Conservation (phyloP, 805 yeast species). For the Candida lessepsii region DNA sequence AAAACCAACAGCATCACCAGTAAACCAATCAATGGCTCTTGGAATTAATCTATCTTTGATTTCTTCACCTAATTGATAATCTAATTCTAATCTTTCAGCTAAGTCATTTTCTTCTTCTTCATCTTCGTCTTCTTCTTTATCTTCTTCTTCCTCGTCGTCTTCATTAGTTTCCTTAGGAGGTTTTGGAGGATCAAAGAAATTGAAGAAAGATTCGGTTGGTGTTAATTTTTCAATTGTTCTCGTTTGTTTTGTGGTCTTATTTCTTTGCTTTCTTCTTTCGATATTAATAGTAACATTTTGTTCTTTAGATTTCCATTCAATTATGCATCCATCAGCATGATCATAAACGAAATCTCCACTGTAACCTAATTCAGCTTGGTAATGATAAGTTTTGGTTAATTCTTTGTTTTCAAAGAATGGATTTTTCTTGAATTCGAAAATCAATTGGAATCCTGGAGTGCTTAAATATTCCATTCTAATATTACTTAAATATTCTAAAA, state of each 20-base stretch:
- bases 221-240: slow-evolving; percentile 92
- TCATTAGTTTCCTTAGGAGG: slow-evolving; percentile 53
- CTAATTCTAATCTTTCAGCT: slow-evolving; percentile 83
- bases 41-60: slow-evolving; percentile 94
- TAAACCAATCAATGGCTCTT: slow-evolving; percentile 97
- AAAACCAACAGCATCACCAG: slow-evolving; percentile 91
- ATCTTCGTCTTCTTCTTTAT: slow-evolving; percentile 48
- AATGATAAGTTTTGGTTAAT: slow-evolving; percentile 84
- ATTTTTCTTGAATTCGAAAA: slow-evolving; percentile 76
- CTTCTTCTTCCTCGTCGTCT: slow-evolving; percentile 52
- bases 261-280: slow-evolving; percentile 96
- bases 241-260: slow-evolving; percentile 93
- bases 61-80: slow-evolving; percentile 94
- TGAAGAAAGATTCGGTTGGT: slow-evolving; percentile 94
- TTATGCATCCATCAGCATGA: slow-evolving; percentile 88
- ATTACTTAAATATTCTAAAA: slow-evolving; percentile 64
- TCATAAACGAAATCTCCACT: slow-evolving; percentile 96
- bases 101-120: slow-evolving; percentile 68
- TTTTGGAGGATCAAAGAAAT: slow-evolving; percentile 92
- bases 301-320: slow-evolving; percentile 80
- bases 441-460: slow-evolving; percentile 83
- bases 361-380: slow-evolving; percentile 90
- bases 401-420: slow-evolving; percentile 71
- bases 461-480: slow-evolving; percentile 76
- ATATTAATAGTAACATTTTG: slow-evolving; percentile 80